Evolutionary conservation across 345 rosid species (phyloP), one percentile per base, ranked within the genome.

Genomic region (Capsella bursapastoris): DNA sequence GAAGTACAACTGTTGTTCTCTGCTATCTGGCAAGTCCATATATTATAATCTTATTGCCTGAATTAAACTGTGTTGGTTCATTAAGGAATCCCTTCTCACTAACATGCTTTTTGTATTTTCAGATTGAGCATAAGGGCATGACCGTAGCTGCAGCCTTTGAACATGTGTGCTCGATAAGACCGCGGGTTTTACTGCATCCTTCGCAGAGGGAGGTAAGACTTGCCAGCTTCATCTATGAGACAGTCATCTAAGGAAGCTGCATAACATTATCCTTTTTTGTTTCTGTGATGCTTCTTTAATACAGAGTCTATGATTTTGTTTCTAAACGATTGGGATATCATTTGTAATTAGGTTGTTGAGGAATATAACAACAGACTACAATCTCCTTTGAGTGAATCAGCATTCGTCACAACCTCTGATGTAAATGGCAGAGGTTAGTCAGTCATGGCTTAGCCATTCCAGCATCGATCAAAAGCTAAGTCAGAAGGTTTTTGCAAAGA

Each of bases 1-100:
- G 97, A 79, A 93, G 98, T 81, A 91, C 97, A 1, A 89, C 94
- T 7, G 82, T 94, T 71, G 95, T 89, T 79, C 96, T 93, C 51
- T 91, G 96, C 69, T 91, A 91, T 81, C 82, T 93, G 88, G 98
- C 79, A 77, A 60, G 72, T 71, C 45, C 31, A 49, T 66, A 5
- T 44, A 49, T 40, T 16, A 27, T 2, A 32, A 18, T 45, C 25
- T 27, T 45, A 34, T 57, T 4, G 15, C 0, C 37, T 27, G 9
- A 47, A 73, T 34, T 4, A 64, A n/a, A 40, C 37, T 56, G 3
- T 1, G n/a, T 45, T 44, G 29, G 9, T 34, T 6, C 64, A 3
- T 49, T 6, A 34, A 15, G 8, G 27, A 8, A 9, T 3, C 14
- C 16, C 25, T 59, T 35, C 60, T 57, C 22, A 31, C 28, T 49